These are phyloP conservation scores for Erucastrum elatum DNA, from an alignment of 345 rosid genomes.

Conservation along the genomic window DNA sequence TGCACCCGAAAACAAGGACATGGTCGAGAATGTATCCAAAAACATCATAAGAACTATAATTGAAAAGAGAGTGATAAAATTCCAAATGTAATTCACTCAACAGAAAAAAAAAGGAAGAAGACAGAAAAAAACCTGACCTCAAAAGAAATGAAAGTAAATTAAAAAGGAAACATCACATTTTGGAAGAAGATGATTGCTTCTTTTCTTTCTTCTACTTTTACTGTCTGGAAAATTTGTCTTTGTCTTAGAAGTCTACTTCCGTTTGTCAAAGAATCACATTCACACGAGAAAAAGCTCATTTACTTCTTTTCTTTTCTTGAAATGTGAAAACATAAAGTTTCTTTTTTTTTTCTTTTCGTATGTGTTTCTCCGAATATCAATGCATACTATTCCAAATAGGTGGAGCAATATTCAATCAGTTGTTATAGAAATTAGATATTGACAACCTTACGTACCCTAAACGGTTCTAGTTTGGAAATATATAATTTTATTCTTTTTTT, in stretches of 20 bases:
- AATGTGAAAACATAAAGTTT: conserved; percentile 22
- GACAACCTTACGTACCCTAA: background rate
- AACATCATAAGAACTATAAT: conserved; percentile 16
- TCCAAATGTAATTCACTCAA: conserved; percentile 41
- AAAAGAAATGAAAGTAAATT: conserved; percentile 60
- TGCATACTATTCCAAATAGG: background rate
- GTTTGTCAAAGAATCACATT: conserved; percentile 39
- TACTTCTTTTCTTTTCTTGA: too few relatives aligned
- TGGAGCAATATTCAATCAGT: conserved; percentile 1
- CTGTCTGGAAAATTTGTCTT: conserved; percentile 26
- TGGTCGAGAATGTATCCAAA: conserved; percentile 43
- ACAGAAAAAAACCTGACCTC: conserved; percentile 40
- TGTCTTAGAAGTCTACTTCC: conserved; percentile 31
- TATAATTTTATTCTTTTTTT: background rate
- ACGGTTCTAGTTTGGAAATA: background rate
- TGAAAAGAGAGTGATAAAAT: conserved; percentile 10
- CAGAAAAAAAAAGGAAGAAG: conserved; percentile 26
- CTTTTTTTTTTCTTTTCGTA: background rate
- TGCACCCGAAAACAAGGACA: conserved; percentile 21
- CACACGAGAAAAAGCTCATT: background rate
- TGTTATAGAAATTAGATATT: background rate
- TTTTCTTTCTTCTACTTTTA: too few relatives aligned
- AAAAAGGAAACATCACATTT: conserved; percentile 48
- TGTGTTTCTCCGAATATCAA: conserved; percentile 14
- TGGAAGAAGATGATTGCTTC: conserved; percentile 39